phyloP scores from a whole-genome alignment of 169 alveolate species.

The Plasmodium knowlesi region DNA sequence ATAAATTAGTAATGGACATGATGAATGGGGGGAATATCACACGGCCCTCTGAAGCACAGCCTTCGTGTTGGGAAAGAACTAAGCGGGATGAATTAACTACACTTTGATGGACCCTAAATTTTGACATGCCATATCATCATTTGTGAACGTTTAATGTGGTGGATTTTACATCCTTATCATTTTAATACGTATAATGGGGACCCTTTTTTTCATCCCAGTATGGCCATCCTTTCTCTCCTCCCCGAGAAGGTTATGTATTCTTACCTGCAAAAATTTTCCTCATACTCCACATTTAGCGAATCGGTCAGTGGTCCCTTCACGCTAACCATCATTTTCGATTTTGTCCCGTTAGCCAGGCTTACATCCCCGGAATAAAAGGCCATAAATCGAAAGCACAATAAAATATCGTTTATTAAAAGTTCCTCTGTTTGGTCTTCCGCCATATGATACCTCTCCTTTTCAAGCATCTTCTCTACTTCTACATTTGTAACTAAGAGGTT shows the following conservation, averaged over 20 bases:
- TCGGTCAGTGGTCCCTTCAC: neutral
- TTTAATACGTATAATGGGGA: neutral
- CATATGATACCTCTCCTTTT: constrained; percentile 13
- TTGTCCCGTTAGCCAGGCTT: neutral
- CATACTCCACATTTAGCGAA: constrained; percentile 46
- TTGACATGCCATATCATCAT: neutral
- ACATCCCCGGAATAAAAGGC: constrained; percentile 29
- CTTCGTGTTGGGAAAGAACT: neutral
- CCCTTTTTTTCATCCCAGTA: neutral
- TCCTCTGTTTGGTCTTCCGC: constrained; percentile 8
- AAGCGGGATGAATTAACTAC: neutral
- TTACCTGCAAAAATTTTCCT: constrained; percentile 33
- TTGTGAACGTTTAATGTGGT: neutral
- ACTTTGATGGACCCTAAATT: neutral
- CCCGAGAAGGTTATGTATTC: neutral
- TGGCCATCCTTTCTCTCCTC: neutral
- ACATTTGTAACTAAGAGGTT: constrained; percentile 36
- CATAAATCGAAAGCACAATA: constrained; percentile 49
- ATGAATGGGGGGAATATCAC: neutral
- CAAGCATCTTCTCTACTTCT: constrained; percentile 32
- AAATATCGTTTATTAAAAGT: constrained; percentile 62
- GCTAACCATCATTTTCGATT: constrained; percentile 5
- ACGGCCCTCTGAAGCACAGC: neutral
- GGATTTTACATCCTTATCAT: neutral
- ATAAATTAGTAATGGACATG: neutral